Evolutionary conservation across 2,329 filamentous ascomycete species (phyloP), one percentile per base, ranked within the genome.

Genomic region (Ophiocordyceps camponoti-leonardi): DNA sequence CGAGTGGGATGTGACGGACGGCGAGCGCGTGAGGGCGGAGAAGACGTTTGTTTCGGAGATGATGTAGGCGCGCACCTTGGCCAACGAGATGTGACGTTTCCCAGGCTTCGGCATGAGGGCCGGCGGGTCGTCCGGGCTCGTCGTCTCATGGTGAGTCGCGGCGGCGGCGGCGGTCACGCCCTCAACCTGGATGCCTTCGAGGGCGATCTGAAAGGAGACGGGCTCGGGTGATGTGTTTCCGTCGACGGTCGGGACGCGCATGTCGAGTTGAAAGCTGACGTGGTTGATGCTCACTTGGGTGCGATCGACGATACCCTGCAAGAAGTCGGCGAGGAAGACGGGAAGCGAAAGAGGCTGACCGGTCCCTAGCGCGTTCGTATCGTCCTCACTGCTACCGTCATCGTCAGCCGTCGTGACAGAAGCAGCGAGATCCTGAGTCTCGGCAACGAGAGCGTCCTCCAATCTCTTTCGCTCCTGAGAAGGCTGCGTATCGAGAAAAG

Each of bases 401-500:
- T 81, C 74, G 42, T 81, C 77, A 53, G 74, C 81, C 49, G 71
- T 68, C 8, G 70, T 54, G 18, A 77, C 60, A 1, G 80, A 83
- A 19, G 78, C 73, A 37, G 73, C 73, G 39, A 83, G 60, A 47
- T 79, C 73, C 46, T 77, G 71, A 1, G 72, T 72, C 55, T 82
- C 76, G 1, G 77, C 72, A 19, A 73, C 68, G 16, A 88, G 61
- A 10, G 80, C 81, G 43, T 81, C 75, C 57, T 87, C 80, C 22
- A 90, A 67, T 55, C 81, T 73, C 47, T 68, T 70, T 50, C 74
- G 79, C 54, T 86, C 81, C 43, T 75, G 68, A 6, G 66, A 65
- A 13, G 82, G 77, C 55, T 86, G 79, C 2, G 81, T 75, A 51
- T 82, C 71, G n/a, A 90, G 67, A 56, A 90, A 90, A 0, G 83